Evolutionary conservation across 106 monocot species (phyloP).

Genomic region (Triglochin maritima): DNA sequence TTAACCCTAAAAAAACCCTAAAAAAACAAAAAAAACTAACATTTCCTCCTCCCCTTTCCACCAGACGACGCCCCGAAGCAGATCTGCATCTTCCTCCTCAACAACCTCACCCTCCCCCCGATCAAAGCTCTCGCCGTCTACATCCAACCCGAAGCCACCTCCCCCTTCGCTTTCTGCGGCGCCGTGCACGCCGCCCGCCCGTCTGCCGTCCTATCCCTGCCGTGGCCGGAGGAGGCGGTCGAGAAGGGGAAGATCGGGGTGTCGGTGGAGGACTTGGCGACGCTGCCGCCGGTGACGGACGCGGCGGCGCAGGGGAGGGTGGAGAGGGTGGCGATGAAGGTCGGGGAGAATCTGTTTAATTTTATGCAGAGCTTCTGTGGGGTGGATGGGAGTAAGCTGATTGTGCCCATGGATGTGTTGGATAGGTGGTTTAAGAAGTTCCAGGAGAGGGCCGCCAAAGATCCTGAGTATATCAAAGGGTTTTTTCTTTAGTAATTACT

Average conservation of each 20-base stretch:
- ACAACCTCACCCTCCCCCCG: slow-evolving; percentile 40
- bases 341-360: slow-evolving; percentile 92
- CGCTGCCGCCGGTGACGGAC: slow-evolving; percentile 60
- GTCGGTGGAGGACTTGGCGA: slow-evolving; percentile 72
- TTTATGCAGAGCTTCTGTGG: slow-evolving; percentile 96
- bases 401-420: slow-evolving; percentile 86
- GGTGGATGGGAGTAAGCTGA: slow-evolving; percentile 62
- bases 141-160: slow-evolving; percentile 39
- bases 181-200: slow-evolving; percentile 61
- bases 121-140: slow-evolving; percentile 78
- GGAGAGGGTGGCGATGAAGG: slow-evolving; percentile 54
- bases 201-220: slow-evolving; percentile 73
- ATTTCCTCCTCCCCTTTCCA: too few species aligned
- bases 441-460: slow-evolving; percentile 65
- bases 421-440: slow-evolving; percentile 97
- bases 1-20: too few species aligned
- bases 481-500: slow-evolving; percentile 34
- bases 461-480: slow-evolving; percentile 52
- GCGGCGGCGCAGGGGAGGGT: slow-evolving; percentile 45
- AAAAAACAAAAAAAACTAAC: too few species aligned
- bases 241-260: slow-evolving; percentile 57
- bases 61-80: slow-evolving; percentile 14
- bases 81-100: slow-evolving; percentile 71
- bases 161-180: slow-evolving; percentile 67
- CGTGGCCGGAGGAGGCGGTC: slow-evolving; percentile 37